Evolutionary conservation across 2,329 filamentous ascomycete species (phyloP).

Genomic region (Chaetomium strumarium): DNA sequence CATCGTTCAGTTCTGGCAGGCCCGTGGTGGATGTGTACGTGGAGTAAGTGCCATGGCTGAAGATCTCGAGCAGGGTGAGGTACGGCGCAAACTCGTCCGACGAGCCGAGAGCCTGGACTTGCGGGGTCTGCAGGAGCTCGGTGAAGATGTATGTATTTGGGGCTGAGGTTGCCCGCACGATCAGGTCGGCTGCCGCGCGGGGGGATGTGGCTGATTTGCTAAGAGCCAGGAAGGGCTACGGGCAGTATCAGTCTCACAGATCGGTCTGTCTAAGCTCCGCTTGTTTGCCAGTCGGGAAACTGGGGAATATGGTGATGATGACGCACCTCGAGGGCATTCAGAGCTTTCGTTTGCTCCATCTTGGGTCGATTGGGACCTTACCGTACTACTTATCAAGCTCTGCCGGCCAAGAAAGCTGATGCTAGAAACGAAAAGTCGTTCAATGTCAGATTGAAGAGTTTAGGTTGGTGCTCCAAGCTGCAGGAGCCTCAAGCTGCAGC

Average conservation of each 20-base stretch:
- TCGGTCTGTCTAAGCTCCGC: neutral
- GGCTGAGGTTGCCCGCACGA: conserved; percentile 82
- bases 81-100: conserved; percentile 53
- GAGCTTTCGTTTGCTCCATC: conserved; percentile 70
- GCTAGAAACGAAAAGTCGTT: neutral
- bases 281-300: neutral
- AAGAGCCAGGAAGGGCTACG: conserved; percentile 82
- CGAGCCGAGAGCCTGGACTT: conserved; percentile 65
- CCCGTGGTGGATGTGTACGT: conserved; percentile 50
- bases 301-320: conserved; percentile 1
- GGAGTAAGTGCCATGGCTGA: conserved; percentile 85
- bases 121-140: conserved; percentile 77
- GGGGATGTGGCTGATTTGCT: conserved; percentile 80
- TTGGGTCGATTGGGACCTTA: neutral
- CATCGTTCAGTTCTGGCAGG: conserved; percentile 65
- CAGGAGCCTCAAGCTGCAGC: conserved; percentile 13
- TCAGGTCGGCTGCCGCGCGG: conserved; percentile 76
- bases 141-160: conserved; percentile 89
- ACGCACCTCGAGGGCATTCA: conserved; percentile 57
- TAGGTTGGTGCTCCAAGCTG: conserved; percentile 1
- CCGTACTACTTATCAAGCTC: too few relatives aligned
- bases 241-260: neutral
- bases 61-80: conserved; percentile 74
- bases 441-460: conserved; percentile 1
- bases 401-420: too few relatives aligned